Base-by-base conservation (phyloP, 371 early-diverging fungal species). In the Batkoa obscura region DNA sequence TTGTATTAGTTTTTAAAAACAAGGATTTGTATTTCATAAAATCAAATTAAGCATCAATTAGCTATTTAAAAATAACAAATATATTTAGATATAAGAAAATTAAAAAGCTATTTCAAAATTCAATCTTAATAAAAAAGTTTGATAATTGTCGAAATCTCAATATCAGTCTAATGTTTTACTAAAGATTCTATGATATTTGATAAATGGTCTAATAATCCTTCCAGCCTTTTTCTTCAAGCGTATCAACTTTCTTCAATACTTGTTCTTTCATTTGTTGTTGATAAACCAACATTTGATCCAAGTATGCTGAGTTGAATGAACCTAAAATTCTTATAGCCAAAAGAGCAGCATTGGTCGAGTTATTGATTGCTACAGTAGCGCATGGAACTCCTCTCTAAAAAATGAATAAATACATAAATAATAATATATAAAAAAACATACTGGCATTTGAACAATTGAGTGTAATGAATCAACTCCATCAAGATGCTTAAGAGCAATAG, bases 381-480 rank as follows among this genome's bases (percentile, higher is more conserved):
- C 93, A 94, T 31, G 97, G 95, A 23, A 94, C 83, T 56, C 97
- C 97, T 51, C 97, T 80, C 86, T 87, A 68, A 15, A 52, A 5
- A 3, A 38, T 45, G 36, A 10, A 50, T 53, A 38, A 34, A 50
- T 30, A 13, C 12, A 37, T 33, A 32, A 38, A 17, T 17, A 3
- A 3, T 13, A 36, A 15, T 17, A 34, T 10, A 9, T 23, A 10
- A 15, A 50, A 46, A 45, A 42, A 73, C 80, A 64, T 74, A 87
- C 87, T 45, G 97, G 97, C 97, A 96, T 96, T 71, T 96, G 95
- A 2, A 94, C 94, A 64, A 94, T 96, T 51, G 90, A 90, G 61
- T 91, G 79, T 42, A 96, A 71, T 31, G 94, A 93, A 62, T 96
- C 97, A 15, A 91, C 86, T 38, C 97, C 97, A 59, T 94, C 95